Base-by-base conservation (phyloP, 192 early-diverging fungal species). In the Backusella sp. region DNA sequence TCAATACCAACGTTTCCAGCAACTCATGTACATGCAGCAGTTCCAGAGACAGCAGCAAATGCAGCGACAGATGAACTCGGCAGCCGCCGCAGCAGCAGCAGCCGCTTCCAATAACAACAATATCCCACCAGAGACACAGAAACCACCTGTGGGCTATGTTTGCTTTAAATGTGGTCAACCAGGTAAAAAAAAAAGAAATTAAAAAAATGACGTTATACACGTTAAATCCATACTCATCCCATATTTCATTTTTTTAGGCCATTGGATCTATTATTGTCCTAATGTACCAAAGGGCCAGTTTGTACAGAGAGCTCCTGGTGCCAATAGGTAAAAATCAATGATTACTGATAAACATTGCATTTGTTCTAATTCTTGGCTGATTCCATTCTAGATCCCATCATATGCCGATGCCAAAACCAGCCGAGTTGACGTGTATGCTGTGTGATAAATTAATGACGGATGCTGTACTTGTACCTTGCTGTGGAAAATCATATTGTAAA, bases 401-500 rank as follows among this genome's bases (percentile, higher is more conserved):
- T 28, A 52, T 42, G 41, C 42, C 30, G 77, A 91, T 87, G 36
- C 88, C 88, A 42, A 92, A 88, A 35, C 95, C 95, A 3, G 76
- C 87, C 3, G 91, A 93, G 41, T 87, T 97, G 70, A 87, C 88
- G 37, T 99, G 97, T 79, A 71, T 82, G 3, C 79, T 94, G 19
- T 97, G 96, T 81, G 76, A 87, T 32, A 83, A 90, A 78, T 83
- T 98, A 28, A 82, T 95, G 66, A 88, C 89, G 65, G 93, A 96
- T 73, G 95, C 96, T 2, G 92, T 94, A 17, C 84, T 83, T 6
- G 85, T 87, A 28, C 92, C 94, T 35, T 99, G 97, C 82, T 99
- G 97, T 82, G 85, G 91, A 52, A 94, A 91, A 1, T 89, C 87
- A 11, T 98, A 91, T 84, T 99, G 97, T 83, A 95, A 96, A 74